Percentiles rank a stretch among this genome's conserved stretches.
These are phyloP conservation scores for Boletus sensibilis DNA, from an alignment of 768 basidiomycete genomes.

Conservation along the genomic window DNA sequence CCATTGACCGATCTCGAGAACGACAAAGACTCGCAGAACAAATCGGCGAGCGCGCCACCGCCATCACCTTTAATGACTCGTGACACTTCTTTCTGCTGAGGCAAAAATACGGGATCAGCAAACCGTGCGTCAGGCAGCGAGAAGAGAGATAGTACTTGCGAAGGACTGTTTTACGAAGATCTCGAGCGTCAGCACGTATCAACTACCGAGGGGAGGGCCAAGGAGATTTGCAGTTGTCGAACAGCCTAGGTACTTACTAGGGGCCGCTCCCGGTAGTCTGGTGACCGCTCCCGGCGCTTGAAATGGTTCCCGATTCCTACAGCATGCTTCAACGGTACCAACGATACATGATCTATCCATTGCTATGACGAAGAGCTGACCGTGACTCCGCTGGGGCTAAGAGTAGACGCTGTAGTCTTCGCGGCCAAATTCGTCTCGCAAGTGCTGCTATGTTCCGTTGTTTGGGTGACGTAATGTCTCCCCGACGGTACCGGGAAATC, in stretches of 20 bases:
- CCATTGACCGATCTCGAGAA: not conserved
- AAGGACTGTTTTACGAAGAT: not conserved
- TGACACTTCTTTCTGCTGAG: not conserved
- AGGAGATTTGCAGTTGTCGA: not conserved
- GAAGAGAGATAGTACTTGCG: not conserved
- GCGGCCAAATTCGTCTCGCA: not conserved
- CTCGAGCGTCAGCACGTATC: not conserved
- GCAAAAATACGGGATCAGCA: not conserved
- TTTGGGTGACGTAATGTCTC: too few relatives aligned
- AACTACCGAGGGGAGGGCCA: not conserved
- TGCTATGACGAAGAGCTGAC: not conserved
- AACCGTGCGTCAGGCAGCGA: not conserved
- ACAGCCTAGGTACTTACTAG: not conserved
- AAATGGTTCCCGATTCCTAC: not conserved
- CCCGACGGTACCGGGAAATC: not conserved
- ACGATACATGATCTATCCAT: not conserved
- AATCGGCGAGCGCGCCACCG: not conserved
- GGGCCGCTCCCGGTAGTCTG: too few relatives aligned
- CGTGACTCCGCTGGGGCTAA: not conserved
- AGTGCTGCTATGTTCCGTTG: not conserved
- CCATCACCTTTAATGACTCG: not conserved
- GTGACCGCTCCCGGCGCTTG: too few relatives aligned
- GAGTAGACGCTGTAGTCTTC: not conserved
- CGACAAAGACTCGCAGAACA: not conserved
- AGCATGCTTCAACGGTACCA: not conserved